These are phyloP conservation scores for Musa schizocarpa DNA, from an alignment of 176 grass and related monocot species.

Conservation along the genomic window DNA sequence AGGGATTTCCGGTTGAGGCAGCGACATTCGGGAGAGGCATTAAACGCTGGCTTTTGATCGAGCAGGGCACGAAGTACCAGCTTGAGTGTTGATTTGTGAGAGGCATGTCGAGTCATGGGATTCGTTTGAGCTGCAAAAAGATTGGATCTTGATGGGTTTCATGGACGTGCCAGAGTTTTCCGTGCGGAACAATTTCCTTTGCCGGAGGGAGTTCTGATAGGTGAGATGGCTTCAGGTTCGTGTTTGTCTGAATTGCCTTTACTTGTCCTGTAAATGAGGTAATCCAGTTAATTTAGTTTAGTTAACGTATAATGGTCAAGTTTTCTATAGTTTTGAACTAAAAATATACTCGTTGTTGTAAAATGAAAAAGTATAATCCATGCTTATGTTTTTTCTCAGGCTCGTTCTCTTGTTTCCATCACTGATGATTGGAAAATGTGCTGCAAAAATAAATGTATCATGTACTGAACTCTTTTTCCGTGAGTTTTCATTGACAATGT, in stretches of 20 bases:
- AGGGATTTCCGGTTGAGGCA: slow-evolving; percentile 65
- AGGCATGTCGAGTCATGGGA: not conserved
- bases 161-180: not conserved
- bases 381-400: not conserved
- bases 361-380: not conserved
- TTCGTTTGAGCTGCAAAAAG: slow-evolving; percentile 6
- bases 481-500: not conserved
- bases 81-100: not conserved
- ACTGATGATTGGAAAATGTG: not conserved
- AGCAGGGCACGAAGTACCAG: not conserved
- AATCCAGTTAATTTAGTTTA: not conserved
- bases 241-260: not conserved
- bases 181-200: not conserved
- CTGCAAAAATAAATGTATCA: not conserved
- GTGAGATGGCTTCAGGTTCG: not conserved
- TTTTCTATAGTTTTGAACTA: not conserved
- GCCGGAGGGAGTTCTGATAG: not conserved
- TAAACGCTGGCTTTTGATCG: slow-evolving; percentile 3
- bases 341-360: not conserved
- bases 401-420: not conserved
- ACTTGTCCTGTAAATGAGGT: slow-evolving; percentile 11
- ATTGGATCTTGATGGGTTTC: slow-evolving; percentile 4
- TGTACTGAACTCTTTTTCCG: not conserved
- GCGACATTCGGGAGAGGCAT: slow-evolving; percentile 52
- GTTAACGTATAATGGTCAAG: not conserved